phyloP scores from a whole-genome alignment of 768 basidiomycete species.

The Collybia sp. region DNA sequence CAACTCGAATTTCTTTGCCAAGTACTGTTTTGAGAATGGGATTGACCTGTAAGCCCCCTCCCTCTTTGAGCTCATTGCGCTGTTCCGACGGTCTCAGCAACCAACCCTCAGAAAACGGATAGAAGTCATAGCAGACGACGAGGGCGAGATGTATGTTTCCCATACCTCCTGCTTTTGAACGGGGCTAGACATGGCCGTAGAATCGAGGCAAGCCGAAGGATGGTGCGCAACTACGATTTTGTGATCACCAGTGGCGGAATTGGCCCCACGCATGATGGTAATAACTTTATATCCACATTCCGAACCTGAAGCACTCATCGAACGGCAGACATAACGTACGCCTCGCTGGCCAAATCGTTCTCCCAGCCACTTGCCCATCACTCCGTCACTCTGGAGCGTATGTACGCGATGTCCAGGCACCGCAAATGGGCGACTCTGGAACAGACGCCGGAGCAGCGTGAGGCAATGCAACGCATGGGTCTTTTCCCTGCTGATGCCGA shows the following conservation, averaged over 20 bases:
- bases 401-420: conserved; percentile 56
- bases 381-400: conserved; percentile 70
- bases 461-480: conserved; percentile 85
- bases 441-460: conserved; percentile 71
- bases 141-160: conserved; percentile 74
- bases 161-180: not conserved
- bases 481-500: conserved; percentile 79
- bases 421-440: conserved; percentile 45
- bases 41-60: conserved; percentile 57
- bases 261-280: conserved; percentile 87
- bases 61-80: not conserved
- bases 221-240: conserved; percentile 82
- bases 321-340: conserved; percentile 79
- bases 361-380: conserved; percentile 65
- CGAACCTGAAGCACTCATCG: not conserved
- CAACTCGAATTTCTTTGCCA: conserved; percentile 84
- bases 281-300: conserved; percentile 11
- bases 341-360: conserved; percentile 85
- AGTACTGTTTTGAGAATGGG: conserved; percentile 85
- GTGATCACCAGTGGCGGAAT: conserved; percentile 91
- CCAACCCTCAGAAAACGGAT: conserved; percentile 63
- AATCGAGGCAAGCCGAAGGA: conserved; percentile 77
- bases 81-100: conserved; percentile 14
- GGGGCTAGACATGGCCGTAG: conserved; percentile 29
- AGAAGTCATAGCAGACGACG: conserved; percentile 89